Percentiles rank a stretch among this genome's conserved stretches.
phyloP scores from a whole-genome alignment of 2,329 filamentous ascomycete genomes.

The Colletotrichum karsti region DNA sequence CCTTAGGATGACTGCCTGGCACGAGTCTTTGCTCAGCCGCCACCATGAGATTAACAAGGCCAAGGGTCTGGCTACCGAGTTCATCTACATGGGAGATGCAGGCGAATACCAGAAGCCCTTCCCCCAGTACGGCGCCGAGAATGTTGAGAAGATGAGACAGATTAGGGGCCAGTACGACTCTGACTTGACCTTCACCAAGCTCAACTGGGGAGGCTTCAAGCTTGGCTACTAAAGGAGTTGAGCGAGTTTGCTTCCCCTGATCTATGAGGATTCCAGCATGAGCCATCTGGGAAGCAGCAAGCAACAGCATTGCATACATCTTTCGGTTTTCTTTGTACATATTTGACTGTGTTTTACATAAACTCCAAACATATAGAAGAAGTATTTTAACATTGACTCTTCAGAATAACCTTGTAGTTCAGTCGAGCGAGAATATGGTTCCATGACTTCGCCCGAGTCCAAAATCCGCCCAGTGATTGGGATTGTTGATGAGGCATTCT shows the following conservation, averaged over 20 bases:
- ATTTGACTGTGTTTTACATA: too few species aligned
- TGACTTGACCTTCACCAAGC: conserved; percentile 35
- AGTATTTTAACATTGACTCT: background rate
- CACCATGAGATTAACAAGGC: conserved; percentile 40
- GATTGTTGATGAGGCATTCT: background rate
- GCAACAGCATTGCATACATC: too few species aligned
- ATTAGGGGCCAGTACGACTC: conserved; percentile 43
- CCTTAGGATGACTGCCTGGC: conserved; percentile 43
- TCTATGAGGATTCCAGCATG: too few species aligned
- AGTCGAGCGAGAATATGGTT: too few species aligned
- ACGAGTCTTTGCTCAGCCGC: conserved; percentile 36
- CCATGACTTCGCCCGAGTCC: too few species aligned
- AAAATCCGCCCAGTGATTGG: background rate
- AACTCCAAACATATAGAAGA: too few species aligned
- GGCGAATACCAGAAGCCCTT: conserved; percentile 46
- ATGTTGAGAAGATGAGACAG: conserved; percentile 40
- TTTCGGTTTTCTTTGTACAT: too few species aligned
- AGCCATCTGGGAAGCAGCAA: too few species aligned
- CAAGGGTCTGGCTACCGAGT: conserved; percentile 41
- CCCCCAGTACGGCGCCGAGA: conserved; percentile 39
- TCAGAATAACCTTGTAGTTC: too few species aligned
- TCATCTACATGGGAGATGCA: conserved; percentile 47
- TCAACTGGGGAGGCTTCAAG: conserved; percentile 47
- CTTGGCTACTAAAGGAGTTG: background rate
- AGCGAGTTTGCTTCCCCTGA: too few species aligned